These are phyloP conservation scores for Leishmania arabica DNA, from an alignment of 208 protist genomes.

Conservation along the genomic window DNA sequence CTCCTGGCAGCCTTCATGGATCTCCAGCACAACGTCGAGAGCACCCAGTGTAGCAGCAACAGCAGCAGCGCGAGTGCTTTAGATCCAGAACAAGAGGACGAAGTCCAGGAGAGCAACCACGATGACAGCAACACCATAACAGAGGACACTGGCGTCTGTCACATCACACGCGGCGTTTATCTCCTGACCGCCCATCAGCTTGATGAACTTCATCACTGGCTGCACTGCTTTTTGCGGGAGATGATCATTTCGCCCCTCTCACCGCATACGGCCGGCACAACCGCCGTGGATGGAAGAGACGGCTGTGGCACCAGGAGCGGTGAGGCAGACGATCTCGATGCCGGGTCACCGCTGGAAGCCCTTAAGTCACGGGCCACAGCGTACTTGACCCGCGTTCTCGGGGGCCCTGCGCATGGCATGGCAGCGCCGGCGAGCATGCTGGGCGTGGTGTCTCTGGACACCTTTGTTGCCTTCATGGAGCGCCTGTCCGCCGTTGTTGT, in stretches of 20 bases:
- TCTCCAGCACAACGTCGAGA: conserved; percentile 5
- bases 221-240: conserved; percentile 1
- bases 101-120: not conserved
- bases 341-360: not conserved
- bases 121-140: not conserved
- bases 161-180: not conserved
- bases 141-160: not conserved
- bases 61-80: conserved; percentile 3
- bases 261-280: not conserved
- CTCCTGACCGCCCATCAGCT: conserved; percentile 6
- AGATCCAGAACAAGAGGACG: not conserved
- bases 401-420: not conserved
- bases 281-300: not conserved
- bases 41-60: conserved; percentile 7
- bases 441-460: conserved; percentile 14
- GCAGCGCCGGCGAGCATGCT: too few species aligned
- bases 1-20: conserved; percentile 11
- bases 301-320: too few species aligned
- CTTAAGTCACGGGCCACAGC: conserved; percentile 15
- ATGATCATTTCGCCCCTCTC: not conserved
- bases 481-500: conserved; percentile 2
- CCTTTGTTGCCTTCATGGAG: conserved; percentile 25
- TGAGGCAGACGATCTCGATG: not conserved
- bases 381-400: conserved; percentile 1
- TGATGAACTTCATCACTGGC: conserved; percentile 11